phyloP scores from a whole-genome alignment of 805 yeast genomes.

The Candida argentea region DNA sequence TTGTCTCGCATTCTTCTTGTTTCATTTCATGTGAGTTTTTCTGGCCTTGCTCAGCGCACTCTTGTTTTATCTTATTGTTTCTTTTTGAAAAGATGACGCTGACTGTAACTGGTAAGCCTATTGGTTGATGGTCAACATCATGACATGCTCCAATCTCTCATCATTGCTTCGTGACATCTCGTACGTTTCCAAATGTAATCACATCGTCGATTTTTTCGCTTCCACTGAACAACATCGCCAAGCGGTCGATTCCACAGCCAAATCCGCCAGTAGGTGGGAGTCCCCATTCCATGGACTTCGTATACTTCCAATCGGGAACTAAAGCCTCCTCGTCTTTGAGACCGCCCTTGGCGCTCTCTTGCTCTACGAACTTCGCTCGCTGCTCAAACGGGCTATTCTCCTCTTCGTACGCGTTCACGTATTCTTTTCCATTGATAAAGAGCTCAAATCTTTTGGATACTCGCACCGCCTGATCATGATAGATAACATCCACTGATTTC shows the following conservation, averaged over 20 bases:
- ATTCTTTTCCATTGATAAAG: conserved; percentile 71
- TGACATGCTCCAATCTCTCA: neutral
- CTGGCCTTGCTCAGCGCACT: neutral
- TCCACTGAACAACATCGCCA: conserved; percentile 69
- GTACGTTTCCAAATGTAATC: conserved; percentile 61
- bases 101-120: too few relatives aligned
- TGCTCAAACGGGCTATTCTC: conserved; percentile 83
- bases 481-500: conserved; percentile 39
- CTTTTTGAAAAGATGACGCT: too few relatives aligned
- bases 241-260: conserved; percentile 90
- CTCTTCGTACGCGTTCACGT: conserved; percentile 91
- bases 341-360: conserved; percentile 37
- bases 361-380: conserved; percentile 47
- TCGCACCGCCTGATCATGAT: conserved; percentile 20
- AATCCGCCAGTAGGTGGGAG: conserved; percentile 98
- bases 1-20: too few relatives aligned
- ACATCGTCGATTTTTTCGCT: conserved; percentile 64
- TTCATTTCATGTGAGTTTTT: neutral
- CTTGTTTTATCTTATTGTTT: neutral
- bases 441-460: conserved; percentile 74
- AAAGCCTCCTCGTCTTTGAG: conserved; percentile 52
- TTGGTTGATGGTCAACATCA: too few relatives aligned
- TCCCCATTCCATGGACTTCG: conserved; percentile 79
- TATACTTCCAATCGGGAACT: conserved; percentile 62
- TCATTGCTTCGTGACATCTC: conserved; percentile 58